Evolutionary conservation across 78 protist genomes (phyloP).

Genomic region (Dictyostelium discoideum): dicty_2.7 NC_007090.3:3417001-3417500

Average conservation of each 20-base stretch:
- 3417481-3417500: background rate
- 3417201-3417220: background rate
- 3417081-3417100: constrained; percentile 47
- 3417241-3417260: background rate
- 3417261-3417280: constrained; percentile 23
- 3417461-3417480: constrained; percentile 64
- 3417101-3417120: constrained; percentile 69
- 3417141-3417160: background rate
- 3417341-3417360: background rate
- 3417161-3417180: too few species aligned
- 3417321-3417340: constrained; percentile 44
- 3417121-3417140: constrained; percentile 63
- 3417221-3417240: background rate
- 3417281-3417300: constrained; percentile 71
- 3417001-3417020: constrained; percentile 22
- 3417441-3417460: constrained; percentile 24
- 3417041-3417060: constrained; percentile 75
- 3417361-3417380: constrained; percentile 63
- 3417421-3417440: constrained; percentile 42
- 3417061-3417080: constrained; percentile 64
- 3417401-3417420: constrained; percentile 21
- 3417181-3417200: too few species aligned
- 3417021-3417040: constrained; percentile 48
- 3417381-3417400: constrained; percentile 45
- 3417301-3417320: constrained; percentile 58